phyloP scores from a whole-genome alignment of 257 asterid species.

The Mitragyna speciosa region DNA sequence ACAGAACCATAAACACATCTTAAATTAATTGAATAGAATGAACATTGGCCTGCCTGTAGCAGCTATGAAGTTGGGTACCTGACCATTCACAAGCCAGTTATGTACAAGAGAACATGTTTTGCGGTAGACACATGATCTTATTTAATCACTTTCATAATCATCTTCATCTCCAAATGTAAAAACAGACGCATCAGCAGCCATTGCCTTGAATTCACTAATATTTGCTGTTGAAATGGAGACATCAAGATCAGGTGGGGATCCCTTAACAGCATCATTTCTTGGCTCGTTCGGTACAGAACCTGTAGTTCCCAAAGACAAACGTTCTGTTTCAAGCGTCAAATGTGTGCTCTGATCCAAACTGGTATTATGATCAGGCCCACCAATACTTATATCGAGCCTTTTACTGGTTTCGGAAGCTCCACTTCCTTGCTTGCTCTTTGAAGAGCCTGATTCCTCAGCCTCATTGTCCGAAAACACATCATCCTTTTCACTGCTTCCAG shows the following conservation, averaged over 20 bases:
- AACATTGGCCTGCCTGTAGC: background rate
- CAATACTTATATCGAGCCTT: constrained; percentile 24
- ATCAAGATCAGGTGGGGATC: constrained; percentile 24
- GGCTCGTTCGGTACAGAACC: constrained; percentile 36
- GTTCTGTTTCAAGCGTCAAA: constrained; percentile 51
- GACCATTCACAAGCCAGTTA: background rate
- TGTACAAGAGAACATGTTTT: background rate
- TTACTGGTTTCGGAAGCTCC: constrained; percentile 34
- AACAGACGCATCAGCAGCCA: constrained; percentile 97
- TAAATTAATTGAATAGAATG: constrained; percentile 10
- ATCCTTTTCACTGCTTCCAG: constrained; percentile 36
- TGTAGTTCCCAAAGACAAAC: constrained; percentile 49
- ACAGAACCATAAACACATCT: background rate
- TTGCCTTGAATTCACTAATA: constrained; percentile 81
- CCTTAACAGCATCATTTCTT: constrained; percentile 41
- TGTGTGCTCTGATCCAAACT: constrained; percentile 41
- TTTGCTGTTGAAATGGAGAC: constrained; percentile 42
- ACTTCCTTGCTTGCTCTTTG: constrained; percentile 35
- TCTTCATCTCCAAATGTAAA: constrained; percentile 96
- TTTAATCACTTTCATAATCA: constrained; percentile 80
- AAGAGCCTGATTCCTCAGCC: constrained; percentile 44
- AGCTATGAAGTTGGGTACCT: background rate
- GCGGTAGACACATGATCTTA: background rate
- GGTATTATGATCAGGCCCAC: constrained; percentile 23
- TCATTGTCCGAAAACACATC: constrained; percentile 75